Evolutionary conservation across 305 asterid genomes (phyloP).

Genomic region (Fraxinus sp.): DNA sequence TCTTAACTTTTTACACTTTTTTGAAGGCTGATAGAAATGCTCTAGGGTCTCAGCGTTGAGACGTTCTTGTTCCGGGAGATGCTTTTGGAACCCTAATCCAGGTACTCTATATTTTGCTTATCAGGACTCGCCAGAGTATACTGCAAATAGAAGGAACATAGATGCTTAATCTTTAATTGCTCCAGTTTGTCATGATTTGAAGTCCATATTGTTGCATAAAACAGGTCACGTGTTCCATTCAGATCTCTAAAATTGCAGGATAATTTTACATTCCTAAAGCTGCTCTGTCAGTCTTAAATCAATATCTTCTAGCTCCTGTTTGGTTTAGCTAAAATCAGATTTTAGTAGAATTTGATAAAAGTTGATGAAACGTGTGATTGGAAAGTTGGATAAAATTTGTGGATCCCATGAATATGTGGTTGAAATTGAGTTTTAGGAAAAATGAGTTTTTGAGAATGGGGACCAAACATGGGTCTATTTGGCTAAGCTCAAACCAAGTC

Average conservation of each 20-base stretch:
- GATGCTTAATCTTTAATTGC: not conserved
- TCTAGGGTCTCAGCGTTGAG: slow-evolving; percentile 88
- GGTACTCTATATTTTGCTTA: slow-evolving; percentile 36
- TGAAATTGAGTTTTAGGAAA: too few species aligned
- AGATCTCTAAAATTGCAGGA: not conserved
- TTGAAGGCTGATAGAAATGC: slow-evolving; percentile 67
- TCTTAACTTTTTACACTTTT: slow-evolving; percentile 81
- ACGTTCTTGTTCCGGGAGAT: slow-evolving; percentile 83
- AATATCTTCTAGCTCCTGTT: too few species aligned
- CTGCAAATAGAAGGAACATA: not conserved
- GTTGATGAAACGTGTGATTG: too few species aligned
- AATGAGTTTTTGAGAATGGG: too few species aligned
- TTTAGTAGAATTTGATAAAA: too few species aligned
- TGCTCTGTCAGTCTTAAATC: too few species aligned
- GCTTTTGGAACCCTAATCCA: slow-evolving; percentile 74
- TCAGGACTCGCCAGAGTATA: not conserved
- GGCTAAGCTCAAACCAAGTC: too few species aligned
- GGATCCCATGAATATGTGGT: too few species aligned
- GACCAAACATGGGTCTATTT: too few species aligned
- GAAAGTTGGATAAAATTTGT: too few species aligned
- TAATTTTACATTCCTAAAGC: not conserved
- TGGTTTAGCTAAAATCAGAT: too few species aligned
- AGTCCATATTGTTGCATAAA: not conserved
- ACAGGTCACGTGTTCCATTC: not conserved
- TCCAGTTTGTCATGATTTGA: not conserved